These are phyloP conservation scores for Gaultheria prostrata DNA, from an alignment of 148 eudicot species.

Conservation along the genomic window DNA sequence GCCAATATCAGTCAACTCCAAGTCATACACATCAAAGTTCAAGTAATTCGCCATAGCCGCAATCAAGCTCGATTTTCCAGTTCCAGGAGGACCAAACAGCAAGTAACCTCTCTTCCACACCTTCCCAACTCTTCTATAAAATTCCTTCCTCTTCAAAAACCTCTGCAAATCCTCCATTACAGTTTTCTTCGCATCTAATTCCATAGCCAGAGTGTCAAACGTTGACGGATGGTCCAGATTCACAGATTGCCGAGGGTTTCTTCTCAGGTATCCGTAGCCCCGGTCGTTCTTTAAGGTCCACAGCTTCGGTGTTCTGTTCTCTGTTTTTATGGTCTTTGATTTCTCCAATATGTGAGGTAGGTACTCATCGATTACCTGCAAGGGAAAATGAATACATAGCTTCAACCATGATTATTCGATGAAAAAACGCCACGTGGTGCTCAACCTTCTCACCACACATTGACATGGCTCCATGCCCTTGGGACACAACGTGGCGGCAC, in stretches of 20 bases:
- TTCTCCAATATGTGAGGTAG: conserved; percentile 18
- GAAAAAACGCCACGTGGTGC: background rate
- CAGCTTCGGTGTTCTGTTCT: conserved; percentile 22
- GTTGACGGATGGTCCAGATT: conserved; percentile 31
- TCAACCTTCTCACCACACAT: too few relatives aligned
- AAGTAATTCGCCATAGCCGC: conserved; percentile 28
- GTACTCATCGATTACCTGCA: conserved; percentile 5
- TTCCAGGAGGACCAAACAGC: conserved; percentile 30
- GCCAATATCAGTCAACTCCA: conserved; percentile 32
- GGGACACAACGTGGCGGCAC: too few relatives aligned
- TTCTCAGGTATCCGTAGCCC: background rate
- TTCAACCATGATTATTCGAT: background rate
- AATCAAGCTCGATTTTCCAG: conserved; percentile 31
- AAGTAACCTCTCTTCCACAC: conserved; percentile 34
- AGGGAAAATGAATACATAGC: background rate
- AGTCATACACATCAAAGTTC: conserved; percentile 35
- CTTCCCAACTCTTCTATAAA: conserved; percentile 27
- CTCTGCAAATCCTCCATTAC: conserved; percentile 29
- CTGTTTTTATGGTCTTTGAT: conserved; percentile 12
- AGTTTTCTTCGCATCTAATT: conserved; percentile 13
- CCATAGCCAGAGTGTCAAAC: conserved; percentile 29
- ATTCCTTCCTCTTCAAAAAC: conserved; percentile 28
- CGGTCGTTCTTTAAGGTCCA: conserved; percentile 11
- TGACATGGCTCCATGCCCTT: too few relatives aligned
- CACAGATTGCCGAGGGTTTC: conserved; percentile 21